Evolutionary conservation across 208 protist genomes (phyloP), one percentile per base, ranked within the genome.

Genomic region (Leishmania mexicana): DNA sequence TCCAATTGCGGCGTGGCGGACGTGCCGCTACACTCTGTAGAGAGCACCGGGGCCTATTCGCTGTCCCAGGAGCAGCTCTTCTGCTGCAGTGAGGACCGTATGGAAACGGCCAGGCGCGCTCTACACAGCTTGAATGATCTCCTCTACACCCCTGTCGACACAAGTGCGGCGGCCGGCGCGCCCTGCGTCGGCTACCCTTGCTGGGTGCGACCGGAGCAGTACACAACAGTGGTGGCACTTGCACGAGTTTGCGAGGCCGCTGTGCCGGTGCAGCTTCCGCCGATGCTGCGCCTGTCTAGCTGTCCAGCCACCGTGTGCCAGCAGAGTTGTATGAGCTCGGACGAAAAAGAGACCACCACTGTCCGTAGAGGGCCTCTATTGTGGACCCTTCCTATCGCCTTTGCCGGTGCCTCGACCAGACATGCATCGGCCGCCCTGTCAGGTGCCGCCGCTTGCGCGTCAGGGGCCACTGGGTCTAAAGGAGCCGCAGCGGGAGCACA

Each of bases 211-310:
- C 40, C 68, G 28, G 45, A 71, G 10, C 67, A 87, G 28, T 75
- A 80, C 10, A 51, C 47, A 40, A 86, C 81, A 49, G 75, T 87
- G 47, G 76, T 87, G 49, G 90, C 90, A 15, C 81, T 96, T 19
- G 84, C 90, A 68, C 62, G 80, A 53, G 77, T 95, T 19, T 81
- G 89, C 73, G 92, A 96, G 67, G 86, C 90, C 0, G 91, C 93
- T 1, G 83, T 96, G 45, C 92, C 91, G 1, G 79, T 90, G 79
- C 83, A 82, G 58, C 64, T 86, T 15, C 90, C 93, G 3, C 75
- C 86, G 64, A 84, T 96, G 54, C 47, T 87, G 31, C 75, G 76
- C 21, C 51, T 57, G 10, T 60, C 31, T 45, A 24, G n/a, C 8
- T 64, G 31, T 35, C 10, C 38, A 17, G 62, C 35, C 2, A 19